A percentile compares a stretch with the other conserved stretches of the same genome.
These are phyloP conservation scores for Mallotus nudiflorus DNA, from an alignment of 345 rosid genomes.

Conservation along the genomic window DNA sequence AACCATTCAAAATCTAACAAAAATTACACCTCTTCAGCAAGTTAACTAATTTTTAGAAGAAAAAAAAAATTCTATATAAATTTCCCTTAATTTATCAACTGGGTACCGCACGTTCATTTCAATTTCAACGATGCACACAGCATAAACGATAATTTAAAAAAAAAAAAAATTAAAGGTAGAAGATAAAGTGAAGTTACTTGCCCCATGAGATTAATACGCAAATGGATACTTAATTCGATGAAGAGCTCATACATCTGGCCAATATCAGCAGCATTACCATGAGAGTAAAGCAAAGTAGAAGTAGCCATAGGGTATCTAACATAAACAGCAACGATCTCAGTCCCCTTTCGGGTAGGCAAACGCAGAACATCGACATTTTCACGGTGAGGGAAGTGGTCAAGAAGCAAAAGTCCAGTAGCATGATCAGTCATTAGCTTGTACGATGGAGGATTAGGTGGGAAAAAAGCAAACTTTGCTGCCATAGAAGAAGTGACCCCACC, in stretches of 20 bases:
- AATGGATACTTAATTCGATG: conserved; percentile 86
- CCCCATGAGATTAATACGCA: conserved; percentile 96
- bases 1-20: background rate
- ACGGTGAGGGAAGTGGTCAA: conserved; percentile 27
- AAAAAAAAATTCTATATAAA: background rate
- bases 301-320: conserved; percentile 87
- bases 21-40: background rate
- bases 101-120: background rate
- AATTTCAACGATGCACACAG: background rate
- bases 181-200: conserved; percentile 35
- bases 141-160: background rate
- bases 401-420: conserved; percentile 25
- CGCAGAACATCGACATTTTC: conserved; percentile 26
- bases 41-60: background rate
- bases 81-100: background rate
- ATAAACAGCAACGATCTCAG: conserved; percentile 81
- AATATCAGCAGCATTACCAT: conserved; percentile 99
- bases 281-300: conserved; percentile 88
- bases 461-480: conserved; percentile 37
- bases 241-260: conserved; percentile 99
- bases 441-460: conserved; percentile 35
- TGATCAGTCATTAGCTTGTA: conserved; percentile 29
- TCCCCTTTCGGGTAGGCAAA: conserved; percentile 70
- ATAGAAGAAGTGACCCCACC: conserved; percentile 41
- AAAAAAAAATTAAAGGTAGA: background rate